Base-by-base conservation (phyloP, 2,329 filamentous ascomycete species). In the Kalaharituber pfeilii region DNA sequence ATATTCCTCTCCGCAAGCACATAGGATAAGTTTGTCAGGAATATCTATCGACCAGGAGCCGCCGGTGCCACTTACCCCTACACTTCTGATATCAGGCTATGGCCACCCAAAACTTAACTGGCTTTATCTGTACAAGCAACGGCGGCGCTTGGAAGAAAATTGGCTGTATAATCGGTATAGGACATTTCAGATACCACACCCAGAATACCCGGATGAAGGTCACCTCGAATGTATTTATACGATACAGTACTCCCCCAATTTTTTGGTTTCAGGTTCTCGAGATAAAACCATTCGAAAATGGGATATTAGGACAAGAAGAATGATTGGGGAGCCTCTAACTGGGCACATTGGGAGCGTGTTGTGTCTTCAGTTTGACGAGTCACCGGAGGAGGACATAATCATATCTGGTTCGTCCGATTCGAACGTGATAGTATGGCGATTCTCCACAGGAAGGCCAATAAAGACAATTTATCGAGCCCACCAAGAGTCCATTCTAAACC, bases 161-260 rank as follows among this genome's bases (percentile, higher is more conserved):
- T 98, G 91, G 91, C 80, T 86, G 56, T 75, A 80, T 20, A 88
- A 85, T 3, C 82, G 80, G 55, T 94, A 77, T 66, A 79, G 75
- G 2, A 93, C 88, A 59, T 96, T 96, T 64, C 86, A 93, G 66
- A 75, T 98, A 1, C 91, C 91, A 0, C 86, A 94, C 64, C 87
- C 87, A 0, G 75, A 79, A 33, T 75, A 87, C 63, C 79, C 80
- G 1, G 75, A 84, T 28, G 89, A 96, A 66, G 86, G 85, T 0
- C 91, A 98, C 66, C 76, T 75, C 20, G 89, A 96, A 65, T 96
- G 88, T 67, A 87, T 98, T 11, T 98, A 98, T 68, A 89, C 86
- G 1, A 80, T 98, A 52, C 89, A 98, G 67, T 94, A 89, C 65
- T 82, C 82, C 53, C 76, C 82, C 1, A 81, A 86, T 59, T 91